Evolutionary conservation across 495 filamentous ascomycete genomes (phyloP), one percentile per base, ranked within the genome.

Genomic region (Hypoxylon fragiforme): DNA sequence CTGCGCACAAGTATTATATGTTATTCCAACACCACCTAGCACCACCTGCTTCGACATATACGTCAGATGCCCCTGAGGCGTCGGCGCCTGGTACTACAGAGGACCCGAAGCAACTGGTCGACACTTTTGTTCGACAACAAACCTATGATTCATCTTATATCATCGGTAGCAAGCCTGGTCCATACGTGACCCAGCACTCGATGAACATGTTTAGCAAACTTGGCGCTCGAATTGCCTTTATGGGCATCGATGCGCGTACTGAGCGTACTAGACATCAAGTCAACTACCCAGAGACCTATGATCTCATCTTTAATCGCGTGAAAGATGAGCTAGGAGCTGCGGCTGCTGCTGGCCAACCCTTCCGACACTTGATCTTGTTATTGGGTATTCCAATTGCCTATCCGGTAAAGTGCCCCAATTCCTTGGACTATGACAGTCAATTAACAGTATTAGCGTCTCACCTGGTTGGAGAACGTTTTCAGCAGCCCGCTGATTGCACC

Each of bases 301-400:
- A 95, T 18, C 70, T 83, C 8, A 85, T 96, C 49, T 96, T 96
- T 64, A 58, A 74, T 11, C 85, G 89, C 0, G 62, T 95, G 26
- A 71, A 77, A 41, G 59, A 73, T 19, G 89, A 95, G 59, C 75
- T 96, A 15, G 67, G 69, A 1, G 58, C 67, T 20, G 82, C 81
- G 3, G 79, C 80, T n/a, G 53, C 44, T 35, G 61, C 73, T 0
- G 71, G 62, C 64, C 79, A 60, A 67, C 85, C 66, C 61, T 87
- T 91, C 64, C 87, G 85, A 69, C 92, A 97, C 58, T 71, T 97
- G 34, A 79, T 97, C 32, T 75, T 97, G 3, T 77, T 97, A 3
- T 74, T 97, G 37, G 92, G 92, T 44, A 90, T 97, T 20, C 92
- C 92, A 1, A 96, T 97, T 57, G 91, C 92, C 4, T 97, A 96